Conservation (phyloP, 768 basidiomycete genomes). For the Myochromella boudieri region DNA sequence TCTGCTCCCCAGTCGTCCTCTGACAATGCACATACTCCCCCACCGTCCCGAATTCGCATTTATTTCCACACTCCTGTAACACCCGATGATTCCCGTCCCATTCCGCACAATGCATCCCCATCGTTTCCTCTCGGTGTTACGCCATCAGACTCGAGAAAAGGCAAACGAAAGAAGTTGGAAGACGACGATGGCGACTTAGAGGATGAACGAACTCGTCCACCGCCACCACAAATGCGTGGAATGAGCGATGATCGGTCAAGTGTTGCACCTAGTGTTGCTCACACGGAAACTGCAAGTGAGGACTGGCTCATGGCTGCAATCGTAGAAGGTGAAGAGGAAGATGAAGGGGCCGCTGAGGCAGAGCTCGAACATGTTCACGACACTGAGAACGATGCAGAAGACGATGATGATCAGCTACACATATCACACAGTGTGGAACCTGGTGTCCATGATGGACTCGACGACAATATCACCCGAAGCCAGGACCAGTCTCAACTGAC, state of each 20-base stretch:
- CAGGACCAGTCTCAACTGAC: constrained; percentile 5
- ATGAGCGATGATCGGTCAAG: constrained; percentile 58
- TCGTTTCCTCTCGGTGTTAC: constrained; percentile 46
- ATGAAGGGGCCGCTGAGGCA: constrained; percentile 40
- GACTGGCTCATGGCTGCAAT: constrained; percentile 93
- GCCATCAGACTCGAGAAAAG: constrained; percentile 67
- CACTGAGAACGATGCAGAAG: constrained; percentile 36
- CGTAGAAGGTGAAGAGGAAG: constrained; percentile 66
- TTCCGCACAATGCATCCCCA: constrained; percentile 59
- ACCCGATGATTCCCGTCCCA: constrained; percentile 75
- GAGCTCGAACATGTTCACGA: constrained; percentile 36
- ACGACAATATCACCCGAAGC: constrained; percentile 22
- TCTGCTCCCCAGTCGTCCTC: constrained; percentile 22
- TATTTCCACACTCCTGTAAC: constrained; percentile 91
- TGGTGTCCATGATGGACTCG: constrained; percentile 29
- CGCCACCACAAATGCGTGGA: constrained; percentile 53
- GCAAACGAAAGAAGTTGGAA: constrained; percentile 87
- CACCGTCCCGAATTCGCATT: constrained; percentile 82
- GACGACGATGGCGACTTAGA: constrained; percentile 84
- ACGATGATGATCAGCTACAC: constrained; percentile 44
- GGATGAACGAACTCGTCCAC: constrained; percentile 66
- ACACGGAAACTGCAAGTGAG: constrained; percentile 77
- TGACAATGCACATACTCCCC: constrained; percentile 42
- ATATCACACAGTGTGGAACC: constrained; percentile 39
- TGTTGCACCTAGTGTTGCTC: constrained; percentile 56